phyloP scores from a whole-genome alignment of 352 stramenopile species.

The Pythium brachiatum region DNA sequence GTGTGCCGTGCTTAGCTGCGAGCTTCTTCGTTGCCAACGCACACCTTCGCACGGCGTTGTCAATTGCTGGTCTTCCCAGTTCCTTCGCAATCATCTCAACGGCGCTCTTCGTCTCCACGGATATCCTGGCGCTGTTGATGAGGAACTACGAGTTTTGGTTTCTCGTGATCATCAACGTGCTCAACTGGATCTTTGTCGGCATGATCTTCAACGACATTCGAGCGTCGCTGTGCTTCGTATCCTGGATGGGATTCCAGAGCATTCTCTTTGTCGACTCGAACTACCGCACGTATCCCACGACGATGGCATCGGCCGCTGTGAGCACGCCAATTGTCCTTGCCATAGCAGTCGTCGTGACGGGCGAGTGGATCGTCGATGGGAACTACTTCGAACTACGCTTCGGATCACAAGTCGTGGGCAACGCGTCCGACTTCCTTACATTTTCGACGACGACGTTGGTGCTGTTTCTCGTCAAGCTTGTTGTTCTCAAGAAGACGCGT shows the following conservation, averaged over 20 bases:
- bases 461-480: conserved; percentile 7
- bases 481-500: conserved; percentile 5
- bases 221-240: background rate
- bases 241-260: conserved; percentile 11
- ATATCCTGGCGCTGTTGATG: conserved; percentile 2
- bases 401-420: background rate
- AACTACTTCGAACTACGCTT: conserved; percentile 8
- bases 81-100: background rate
- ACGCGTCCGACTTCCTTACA: conserved; percentile 11
- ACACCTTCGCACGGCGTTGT: background rate
- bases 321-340: conserved; percentile 1
- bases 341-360: background rate
- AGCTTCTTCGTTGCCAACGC: background rate
- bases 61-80: background rate
- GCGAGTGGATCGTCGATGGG: background rate
- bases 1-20: background rate
- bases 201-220: conserved; percentile 6
- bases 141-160: conserved; percentile 21
- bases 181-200: conserved; percentile 11
- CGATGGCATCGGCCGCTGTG: conserved; percentile 5
- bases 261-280: conserved; percentile 16
- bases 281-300: conserved; percentile 11
- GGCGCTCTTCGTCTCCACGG: conserved; percentile 9
- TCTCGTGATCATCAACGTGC: conserved; percentile 8
- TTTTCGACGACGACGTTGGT: conserved; percentile 13